These are phyloP conservation scores for Globisporangium uncinulatum DNA, from an alignment of 352 stramenopile genomes.

Conservation along the genomic window DNA sequence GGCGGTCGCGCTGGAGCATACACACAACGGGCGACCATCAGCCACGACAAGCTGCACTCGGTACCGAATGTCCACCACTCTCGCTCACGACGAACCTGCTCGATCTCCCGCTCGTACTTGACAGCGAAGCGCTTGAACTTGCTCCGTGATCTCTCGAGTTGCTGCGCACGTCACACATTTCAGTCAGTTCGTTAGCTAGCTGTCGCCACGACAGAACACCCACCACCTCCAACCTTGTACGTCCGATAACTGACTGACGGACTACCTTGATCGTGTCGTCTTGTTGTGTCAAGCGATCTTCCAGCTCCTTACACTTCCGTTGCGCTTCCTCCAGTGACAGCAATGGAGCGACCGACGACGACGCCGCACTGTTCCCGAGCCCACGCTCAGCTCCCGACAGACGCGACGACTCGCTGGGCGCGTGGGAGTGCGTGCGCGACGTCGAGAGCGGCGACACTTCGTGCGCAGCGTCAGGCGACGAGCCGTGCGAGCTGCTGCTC, in stretches of 20 bases:
- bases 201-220: neutral
- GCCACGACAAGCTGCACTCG: neutral
- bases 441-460: constrained; percentile 15
- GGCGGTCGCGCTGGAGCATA: constrained; percentile 28
- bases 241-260: too few relatives aligned
- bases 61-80: neutral
- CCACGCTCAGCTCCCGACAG: constrained; percentile 18
- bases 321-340: constrained; percentile 64
- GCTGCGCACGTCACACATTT: constrained; percentile 23
- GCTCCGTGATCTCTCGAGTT: constrained; percentile 77
- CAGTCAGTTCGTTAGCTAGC: neutral
- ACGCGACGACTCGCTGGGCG: constrained; percentile 15
- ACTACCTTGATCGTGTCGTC: constrained; percentile 79
- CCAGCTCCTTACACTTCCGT: constrained; percentile 68
- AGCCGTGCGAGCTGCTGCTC: constrained; percentile 2
- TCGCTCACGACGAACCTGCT: constrained; percentile 34
- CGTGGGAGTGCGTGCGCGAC: constrained; percentile 16
- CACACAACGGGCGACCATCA: neutral
- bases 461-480: neutral
- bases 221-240: neutral
- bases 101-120: constrained; percentile 82
- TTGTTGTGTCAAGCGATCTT: constrained; percentile 65
- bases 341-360: constrained; percentile 59
- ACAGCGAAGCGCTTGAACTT: constrained; percentile 85
- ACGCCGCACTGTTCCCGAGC: constrained; percentile 19